Conservation (phyloP, 495 filamentous ascomycete genomes). For the Penicillium coprophilum region DNA sequence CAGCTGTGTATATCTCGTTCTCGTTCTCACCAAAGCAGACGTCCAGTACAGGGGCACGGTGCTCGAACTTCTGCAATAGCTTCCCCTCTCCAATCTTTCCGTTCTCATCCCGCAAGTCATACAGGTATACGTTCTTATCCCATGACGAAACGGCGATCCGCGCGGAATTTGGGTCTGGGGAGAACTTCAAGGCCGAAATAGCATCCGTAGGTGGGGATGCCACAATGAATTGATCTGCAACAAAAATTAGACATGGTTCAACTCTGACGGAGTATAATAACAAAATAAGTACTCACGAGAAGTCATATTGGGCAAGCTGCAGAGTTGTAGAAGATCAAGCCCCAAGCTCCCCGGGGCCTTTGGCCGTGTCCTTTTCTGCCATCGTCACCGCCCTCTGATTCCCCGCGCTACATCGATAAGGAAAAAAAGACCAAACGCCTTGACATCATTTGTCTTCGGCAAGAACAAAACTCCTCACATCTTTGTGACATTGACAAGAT, state of each 20-base stretch:
- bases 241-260: constrained; percentile 16
- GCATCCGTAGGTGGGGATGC: constrained; percentile 76
- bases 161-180: constrained; percentile 62
- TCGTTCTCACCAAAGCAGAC: constrained; percentile 81
- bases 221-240: constrained; percentile 47
- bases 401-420: constrained; percentile 32
- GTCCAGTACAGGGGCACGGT: constrained; percentile 84
- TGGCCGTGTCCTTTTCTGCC: constrained; percentile 38
- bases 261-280: not conserved
- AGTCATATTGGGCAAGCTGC: constrained; percentile 31
- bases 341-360: constrained; percentile 30
- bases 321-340: constrained; percentile 24
- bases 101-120: constrained; percentile 68
- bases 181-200: constrained; percentile 83
- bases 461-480: not conserved
- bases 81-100: constrained; percentile 54
- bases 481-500: constrained; percentile 31
- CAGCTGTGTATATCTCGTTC: constrained; percentile 80
- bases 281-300: constrained; percentile 34
- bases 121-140: constrained; percentile 90
- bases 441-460: constrained; percentile 2
- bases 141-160: constrained; percentile 87
- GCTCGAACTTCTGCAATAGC: constrained; percentile 70
- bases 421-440: constrained; percentile 17
- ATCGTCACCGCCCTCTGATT: constrained; percentile 28